phyloP scores from a whole-genome alignment of 305 asterid genomes.

The Fraxinus floribunda region DNA sequence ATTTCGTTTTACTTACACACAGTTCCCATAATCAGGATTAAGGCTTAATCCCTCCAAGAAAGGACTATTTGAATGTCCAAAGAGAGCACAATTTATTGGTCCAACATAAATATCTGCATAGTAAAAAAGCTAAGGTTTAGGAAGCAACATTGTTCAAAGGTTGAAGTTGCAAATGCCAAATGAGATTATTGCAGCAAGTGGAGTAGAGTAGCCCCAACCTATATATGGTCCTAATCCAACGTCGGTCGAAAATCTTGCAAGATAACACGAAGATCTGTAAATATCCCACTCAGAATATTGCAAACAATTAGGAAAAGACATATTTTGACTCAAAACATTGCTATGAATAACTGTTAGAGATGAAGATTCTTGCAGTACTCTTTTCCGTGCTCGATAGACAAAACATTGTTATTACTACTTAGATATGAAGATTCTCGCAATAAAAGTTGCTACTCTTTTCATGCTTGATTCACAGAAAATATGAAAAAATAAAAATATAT shows the following conservation, averaged over 20 bases:
- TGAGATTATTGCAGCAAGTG: conserved; percentile 13
- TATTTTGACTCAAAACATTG: neutral
- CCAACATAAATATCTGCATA: conserved; percentile 13
- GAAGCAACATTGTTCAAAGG: neutral
- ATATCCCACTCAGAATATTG: neutral
- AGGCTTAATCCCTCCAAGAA: neutral
- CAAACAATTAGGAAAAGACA: neutral
- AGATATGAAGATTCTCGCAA: neutral
- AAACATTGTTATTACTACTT: neutral
- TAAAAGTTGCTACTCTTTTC: conserved; percentile 3
- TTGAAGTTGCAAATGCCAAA: neutral
- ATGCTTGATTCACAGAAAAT: neutral
- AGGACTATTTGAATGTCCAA: neutral
- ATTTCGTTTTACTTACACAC: neutral
- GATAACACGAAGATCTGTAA: neutral
- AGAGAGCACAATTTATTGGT: neutral
- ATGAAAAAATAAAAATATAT: conserved; percentile 4
- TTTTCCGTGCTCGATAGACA: neutral
- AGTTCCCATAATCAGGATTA: neutral
- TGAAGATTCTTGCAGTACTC: neutral
- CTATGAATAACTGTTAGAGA: neutral
- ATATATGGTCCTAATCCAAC: neutral
- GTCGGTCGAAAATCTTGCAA: neutral
- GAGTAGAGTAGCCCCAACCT: conserved; percentile 13
- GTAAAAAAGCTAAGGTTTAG: neutral